Evolutionary conservation across 2,329 filamentous ascomycete species (phyloP).

Genomic region (Colletotrichum sp.): DNA sequence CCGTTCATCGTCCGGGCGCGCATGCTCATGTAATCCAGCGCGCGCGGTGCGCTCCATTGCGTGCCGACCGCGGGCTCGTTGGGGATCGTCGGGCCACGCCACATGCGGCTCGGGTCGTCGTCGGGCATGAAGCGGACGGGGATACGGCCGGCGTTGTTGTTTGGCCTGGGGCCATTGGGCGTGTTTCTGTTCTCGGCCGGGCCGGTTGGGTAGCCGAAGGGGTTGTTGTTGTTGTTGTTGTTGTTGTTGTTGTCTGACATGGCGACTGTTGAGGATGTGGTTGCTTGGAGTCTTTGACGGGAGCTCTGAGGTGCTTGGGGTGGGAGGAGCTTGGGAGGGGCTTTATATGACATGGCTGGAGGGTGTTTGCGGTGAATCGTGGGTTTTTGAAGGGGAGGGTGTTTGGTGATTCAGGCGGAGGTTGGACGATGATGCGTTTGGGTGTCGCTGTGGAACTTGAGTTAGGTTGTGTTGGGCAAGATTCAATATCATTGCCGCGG

Average conservation of each 20-base stretch:
- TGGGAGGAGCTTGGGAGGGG: neutral
- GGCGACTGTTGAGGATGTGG: neutral
- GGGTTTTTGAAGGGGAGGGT: neutral
- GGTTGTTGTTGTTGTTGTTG: neutral
- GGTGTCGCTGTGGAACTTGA: neutral
- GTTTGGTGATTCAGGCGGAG: neutral
- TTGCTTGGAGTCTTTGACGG: neutral
- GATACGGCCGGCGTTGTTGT: neutral
- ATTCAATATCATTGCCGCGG: neutral
- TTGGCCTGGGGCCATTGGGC: neutral
- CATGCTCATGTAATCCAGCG: neutral
- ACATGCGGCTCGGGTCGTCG: neutral
- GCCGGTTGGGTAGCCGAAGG: neutral
- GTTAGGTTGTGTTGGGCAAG: neutral
- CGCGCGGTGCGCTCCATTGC: neutral
- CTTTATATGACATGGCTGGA: neutral
- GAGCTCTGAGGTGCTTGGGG: accelerated
- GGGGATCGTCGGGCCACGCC: neutral
- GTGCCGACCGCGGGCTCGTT: neutral
- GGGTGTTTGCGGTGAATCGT: neutral
- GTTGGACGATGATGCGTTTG: neutral
- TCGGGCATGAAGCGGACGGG: neutral
- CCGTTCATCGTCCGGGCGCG: neutral
- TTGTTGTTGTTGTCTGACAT: neutral
- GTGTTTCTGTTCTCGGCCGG: neutral